Conservation (phyloP, 208 protist genomes). For the Vickermania spadyakhi region DNA sequence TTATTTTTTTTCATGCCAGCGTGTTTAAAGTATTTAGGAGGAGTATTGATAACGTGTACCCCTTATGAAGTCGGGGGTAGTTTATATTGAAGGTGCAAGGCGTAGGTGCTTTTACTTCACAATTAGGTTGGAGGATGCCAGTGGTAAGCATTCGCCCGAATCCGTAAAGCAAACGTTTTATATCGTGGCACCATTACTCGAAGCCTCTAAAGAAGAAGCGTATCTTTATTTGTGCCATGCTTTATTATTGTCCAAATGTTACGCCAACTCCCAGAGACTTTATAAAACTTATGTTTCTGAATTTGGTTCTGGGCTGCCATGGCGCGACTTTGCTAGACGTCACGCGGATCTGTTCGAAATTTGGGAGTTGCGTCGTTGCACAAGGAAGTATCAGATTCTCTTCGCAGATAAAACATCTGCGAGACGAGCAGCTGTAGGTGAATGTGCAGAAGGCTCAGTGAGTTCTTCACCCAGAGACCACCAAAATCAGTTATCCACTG, state of each 20-base stretch:
- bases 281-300: background rate
- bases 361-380: background rate
- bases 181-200: background rate
- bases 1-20: too few species aligned
- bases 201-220: background rate
- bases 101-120: too few species aligned
- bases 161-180: conserved; percentile 8
- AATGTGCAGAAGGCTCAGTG: too few species aligned
- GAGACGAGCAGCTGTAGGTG: background rate
- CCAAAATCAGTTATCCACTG: background rate
- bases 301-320: background rate
- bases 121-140: too few species aligned
- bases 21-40: too few species aligned
- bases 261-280: background rate
- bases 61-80: too few species aligned
- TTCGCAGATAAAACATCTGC: conserved; percentile 3
- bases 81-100: too few species aligned
- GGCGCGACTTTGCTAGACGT: background rate
- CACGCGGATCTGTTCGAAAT: background rate
- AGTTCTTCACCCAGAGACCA: background rate
- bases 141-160: too few species aligned
- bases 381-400: background rate
- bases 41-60: too few species aligned
- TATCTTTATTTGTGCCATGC: background rate
- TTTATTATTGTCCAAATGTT: background rate